Evolutionary conservation across 495 filamentous ascomycete genomes (phyloP).

Genomic region (Platismatia glauca): DNA sequence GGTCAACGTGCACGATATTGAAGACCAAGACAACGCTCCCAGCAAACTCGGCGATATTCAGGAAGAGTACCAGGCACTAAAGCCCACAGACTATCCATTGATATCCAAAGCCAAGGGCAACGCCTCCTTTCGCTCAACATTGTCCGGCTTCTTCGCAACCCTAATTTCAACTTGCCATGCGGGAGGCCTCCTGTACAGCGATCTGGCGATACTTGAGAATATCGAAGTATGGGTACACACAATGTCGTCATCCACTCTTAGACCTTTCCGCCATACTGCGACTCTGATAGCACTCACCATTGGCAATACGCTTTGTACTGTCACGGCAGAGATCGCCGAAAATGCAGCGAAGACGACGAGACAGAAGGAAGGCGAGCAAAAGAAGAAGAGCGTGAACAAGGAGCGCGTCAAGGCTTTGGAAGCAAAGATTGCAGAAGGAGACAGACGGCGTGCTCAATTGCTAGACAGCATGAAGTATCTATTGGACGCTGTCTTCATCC

Average conservation of each 20-base stretch:
- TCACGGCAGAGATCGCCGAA: slow-evolving; percentile 54
- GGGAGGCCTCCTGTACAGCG: slow-evolving; percentile 64
- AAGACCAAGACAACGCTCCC: slow-evolving; percentile 72
- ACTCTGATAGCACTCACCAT: slow-evolving; percentile 72
- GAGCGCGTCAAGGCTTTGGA: slow-evolving; percentile 59
- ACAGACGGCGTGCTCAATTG: slow-evolving; percentile 51
- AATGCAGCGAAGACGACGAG: slow-evolving; percentile 65
- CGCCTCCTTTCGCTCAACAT: slow-evolving; percentile 60
- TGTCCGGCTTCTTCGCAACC: slow-evolving; percentile 69
- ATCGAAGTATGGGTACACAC: slow-evolving; percentile 74
- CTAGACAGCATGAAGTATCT: slow-evolving; percentile 66
- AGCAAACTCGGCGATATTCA: slow-evolving; percentile 66
- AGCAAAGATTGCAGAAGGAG: slow-evolving; percentile 54
- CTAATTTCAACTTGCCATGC: slow-evolving; percentile 67
- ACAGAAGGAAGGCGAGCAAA: slow-evolving; percentile 72
- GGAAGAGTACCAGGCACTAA: slow-evolving; percentile 67
- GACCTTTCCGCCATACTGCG: slow-evolving; percentile 88
- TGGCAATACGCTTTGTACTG: slow-evolving; percentile 56
- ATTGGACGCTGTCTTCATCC: slow-evolving; percentile 83
- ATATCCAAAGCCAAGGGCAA: slow-evolving; percentile 66
- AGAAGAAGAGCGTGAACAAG: slow-evolving; percentile 69
- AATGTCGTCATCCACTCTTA: slow-evolving; percentile 72
- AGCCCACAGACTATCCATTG: slow-evolving; percentile 85
- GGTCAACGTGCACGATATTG: slow-evolving; percentile 67
- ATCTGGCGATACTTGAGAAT: slow-evolving; percentile 70